Evolutionary conservation across 108 stramenopile genomes (phyloP).

Genomic region (Stephanodiscus minutulus): DNA sequence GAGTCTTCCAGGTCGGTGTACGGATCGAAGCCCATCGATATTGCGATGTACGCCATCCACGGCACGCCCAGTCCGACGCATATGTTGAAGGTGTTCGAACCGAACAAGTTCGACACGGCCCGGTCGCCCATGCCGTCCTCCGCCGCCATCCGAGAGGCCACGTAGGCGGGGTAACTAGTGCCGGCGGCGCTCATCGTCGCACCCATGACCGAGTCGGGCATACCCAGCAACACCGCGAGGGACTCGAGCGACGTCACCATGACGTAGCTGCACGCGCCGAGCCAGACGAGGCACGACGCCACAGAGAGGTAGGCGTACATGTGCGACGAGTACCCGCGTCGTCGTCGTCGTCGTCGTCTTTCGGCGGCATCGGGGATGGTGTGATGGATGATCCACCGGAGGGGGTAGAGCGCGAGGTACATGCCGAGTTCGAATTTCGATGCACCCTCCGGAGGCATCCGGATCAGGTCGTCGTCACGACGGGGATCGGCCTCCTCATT

Average conservation of each 20-base stretch:
- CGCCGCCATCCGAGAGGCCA: conserved; percentile 85
- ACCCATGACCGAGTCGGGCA: conserved; percentile 80
- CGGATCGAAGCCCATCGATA: conserved; percentile 51
- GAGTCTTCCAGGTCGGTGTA: conserved; percentile 69
- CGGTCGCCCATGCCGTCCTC: conserved; percentile 84
- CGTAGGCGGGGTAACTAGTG: conserved; percentile 82
- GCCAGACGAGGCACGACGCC: conserved; percentile 82
- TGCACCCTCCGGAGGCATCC: conserved; percentile 50
- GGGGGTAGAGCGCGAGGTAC: conserved; percentile 56
- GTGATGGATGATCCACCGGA: conserved; percentile 66
- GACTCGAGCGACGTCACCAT: conserved; percentile 88
- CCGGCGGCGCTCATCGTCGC: conserved; percentile 85
- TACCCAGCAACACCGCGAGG: conserved; percentile 80
- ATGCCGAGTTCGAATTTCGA: conserved; percentile 41
- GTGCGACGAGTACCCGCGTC: too few species aligned
- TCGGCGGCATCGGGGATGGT: conserved; percentile 78
- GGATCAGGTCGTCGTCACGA: conserved; percentile 37
- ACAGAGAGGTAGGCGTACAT: conserved; percentile 60
- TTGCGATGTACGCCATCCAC: conserved; percentile 63
- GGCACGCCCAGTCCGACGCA: conserved; percentile 80
- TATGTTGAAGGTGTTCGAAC: conserved; percentile 87
- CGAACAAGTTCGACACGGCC: conserved; percentile 84
- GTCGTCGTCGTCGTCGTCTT: conserved; percentile 52
- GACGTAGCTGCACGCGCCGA: conserved; percentile 77
- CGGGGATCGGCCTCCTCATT: too few species aligned